Percentiles rank a stretch among this genome's conserved stretches.
phyloP scores from a whole-genome alignment of 208 protist species.

The Trypanosoma rangeli region DNA sequence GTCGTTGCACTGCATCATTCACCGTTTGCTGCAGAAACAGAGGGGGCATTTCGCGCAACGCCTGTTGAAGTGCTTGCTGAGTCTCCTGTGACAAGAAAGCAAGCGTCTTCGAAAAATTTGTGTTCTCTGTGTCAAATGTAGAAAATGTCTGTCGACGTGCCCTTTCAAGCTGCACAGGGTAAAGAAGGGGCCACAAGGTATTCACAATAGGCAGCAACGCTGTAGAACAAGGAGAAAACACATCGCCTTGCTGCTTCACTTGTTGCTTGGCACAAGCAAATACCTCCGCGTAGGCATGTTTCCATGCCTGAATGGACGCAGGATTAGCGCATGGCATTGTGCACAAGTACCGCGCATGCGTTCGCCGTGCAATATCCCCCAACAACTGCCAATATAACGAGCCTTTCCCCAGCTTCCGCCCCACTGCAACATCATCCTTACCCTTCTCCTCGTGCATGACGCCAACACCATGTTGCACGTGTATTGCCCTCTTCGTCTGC shows the following conservation, averaged over 20 bases:
- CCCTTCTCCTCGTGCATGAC: background rate
- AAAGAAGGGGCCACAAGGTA: slow-evolving; percentile 3
- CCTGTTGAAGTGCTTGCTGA: background rate
- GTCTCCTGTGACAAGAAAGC: background rate
- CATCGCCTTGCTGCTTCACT: background rate
- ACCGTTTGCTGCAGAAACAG: background rate
- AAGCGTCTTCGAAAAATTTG: background rate
- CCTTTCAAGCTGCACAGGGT: background rate
- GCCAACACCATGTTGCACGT: background rate
- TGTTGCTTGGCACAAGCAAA: background rate
- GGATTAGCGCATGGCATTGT: slow-evolving; percentile 6
- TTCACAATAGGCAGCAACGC: background rate
- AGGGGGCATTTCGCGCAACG: background rate
- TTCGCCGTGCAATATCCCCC: slow-evolving; percentile 1
- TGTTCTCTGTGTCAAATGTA: background rate
- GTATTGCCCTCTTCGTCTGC: background rate
- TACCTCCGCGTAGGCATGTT: background rate
- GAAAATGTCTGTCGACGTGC: background rate
- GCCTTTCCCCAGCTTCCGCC: too few species aligned
- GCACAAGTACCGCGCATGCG: slow-evolving; percentile 8
- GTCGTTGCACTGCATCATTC: background rate
- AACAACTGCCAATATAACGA: background rate
- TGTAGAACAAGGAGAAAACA: background rate
- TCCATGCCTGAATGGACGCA: background rate
- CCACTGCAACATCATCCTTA: background rate